Evolutionary conservation across 1,139 yeast genomes (phyloP), one percentile per base, ranked within the genome.

Genomic region (Blastobotrys illinoisensis): DNA sequence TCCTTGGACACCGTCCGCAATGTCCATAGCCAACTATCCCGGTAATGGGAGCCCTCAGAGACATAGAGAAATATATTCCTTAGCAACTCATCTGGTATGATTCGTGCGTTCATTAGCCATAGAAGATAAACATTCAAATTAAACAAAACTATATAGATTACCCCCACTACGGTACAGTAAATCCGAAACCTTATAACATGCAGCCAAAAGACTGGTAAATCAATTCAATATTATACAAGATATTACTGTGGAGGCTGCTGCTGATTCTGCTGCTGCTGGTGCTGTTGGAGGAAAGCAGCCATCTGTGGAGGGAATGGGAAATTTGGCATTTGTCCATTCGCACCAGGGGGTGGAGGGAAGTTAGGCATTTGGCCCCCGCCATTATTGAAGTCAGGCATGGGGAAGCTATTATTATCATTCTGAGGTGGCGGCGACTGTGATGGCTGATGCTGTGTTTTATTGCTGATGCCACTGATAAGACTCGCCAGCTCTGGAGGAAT

Each of bases 401-500:
- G n/a, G n/a, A 14, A 28, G 49, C n/a, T 9, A 16, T 26, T 21
- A 46, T 46, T 46, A 32, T 40, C 21, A 11, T 48, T 26, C 23
- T 13, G 32, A 9, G 46, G 32, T 5, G 50, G 46, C 18, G 43
- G 46, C 13, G 46, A 43, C 11, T 21, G 26, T 21, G 23, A 19
- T n/a, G 45, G 19, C 21, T 16, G 18, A 13, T 14, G 24, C 18
- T 45, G 32, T 5, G 19, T 9, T 6, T 23, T 28, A 3, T 36
- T 28, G 23, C 45, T 44, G 19, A 44, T 47, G 18, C 40, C 44
- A 13, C 28, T 26, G 14, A 54, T 52, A 26, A 54, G 47, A 46
- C 23, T 51, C 7, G 51, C 51, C 13, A 62, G 26, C 44, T 62
- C 64, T 2, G 61, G 55, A 3, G 62, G 61, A 21, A 59, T 45